Conservation (phyloP, 1,284 basidiomycete species). For the Tylopilus sp. region DNA sequence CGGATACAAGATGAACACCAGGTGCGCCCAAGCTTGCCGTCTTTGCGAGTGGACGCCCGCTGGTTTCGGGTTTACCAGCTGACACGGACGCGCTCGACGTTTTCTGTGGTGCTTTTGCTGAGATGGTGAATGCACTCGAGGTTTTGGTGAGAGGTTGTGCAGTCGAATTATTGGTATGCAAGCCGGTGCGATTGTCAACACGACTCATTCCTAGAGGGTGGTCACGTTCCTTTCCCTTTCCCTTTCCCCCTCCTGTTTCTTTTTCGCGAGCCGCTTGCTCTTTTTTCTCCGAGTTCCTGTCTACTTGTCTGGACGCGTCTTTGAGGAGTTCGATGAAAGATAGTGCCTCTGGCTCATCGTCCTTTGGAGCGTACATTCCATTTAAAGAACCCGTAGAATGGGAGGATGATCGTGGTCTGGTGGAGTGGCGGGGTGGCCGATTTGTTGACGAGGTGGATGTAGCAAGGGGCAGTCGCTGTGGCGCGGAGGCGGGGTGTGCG, state of each 20-base stretch:
- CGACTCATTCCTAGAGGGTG: neutral
- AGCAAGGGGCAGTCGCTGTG: conserved; percentile 16
- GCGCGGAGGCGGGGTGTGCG: conserved; percentile 4
- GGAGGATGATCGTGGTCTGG: conserved; percentile 23
- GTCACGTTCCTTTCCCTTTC: conserved; percentile 3
- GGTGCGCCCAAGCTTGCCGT: conserved; percentile 9
- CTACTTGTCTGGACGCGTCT: conserved; percentile 21
- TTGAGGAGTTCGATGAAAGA: conserved; percentile 26
- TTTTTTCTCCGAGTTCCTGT: conserved; percentile 27
- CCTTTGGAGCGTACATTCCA: conserved; percentile 6
- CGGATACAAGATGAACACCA: conserved; percentile 1
- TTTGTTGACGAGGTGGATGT: conserved; percentile 22
- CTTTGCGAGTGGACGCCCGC: conserved; percentile 14
- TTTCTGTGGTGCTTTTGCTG: neutral
- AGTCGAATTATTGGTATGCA: neutral
- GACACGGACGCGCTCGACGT: neutral
- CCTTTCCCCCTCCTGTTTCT: conserved; percentile 8
- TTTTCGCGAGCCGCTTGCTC: conserved; percentile 15
- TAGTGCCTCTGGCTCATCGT: conserved; percentile 23
- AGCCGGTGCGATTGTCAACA: neutral
- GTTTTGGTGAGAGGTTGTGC: conserved; percentile 21
- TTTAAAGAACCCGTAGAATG: conserved; percentile 11
- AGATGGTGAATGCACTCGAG: conserved; percentile 20
- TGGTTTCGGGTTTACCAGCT: neutral
- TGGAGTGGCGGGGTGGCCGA: conserved; percentile 6